Evolutionary conservation across 2,329 filamentous ascomycete genomes (phyloP).

Genomic region (Coleophoma crateriformis): DNA sequence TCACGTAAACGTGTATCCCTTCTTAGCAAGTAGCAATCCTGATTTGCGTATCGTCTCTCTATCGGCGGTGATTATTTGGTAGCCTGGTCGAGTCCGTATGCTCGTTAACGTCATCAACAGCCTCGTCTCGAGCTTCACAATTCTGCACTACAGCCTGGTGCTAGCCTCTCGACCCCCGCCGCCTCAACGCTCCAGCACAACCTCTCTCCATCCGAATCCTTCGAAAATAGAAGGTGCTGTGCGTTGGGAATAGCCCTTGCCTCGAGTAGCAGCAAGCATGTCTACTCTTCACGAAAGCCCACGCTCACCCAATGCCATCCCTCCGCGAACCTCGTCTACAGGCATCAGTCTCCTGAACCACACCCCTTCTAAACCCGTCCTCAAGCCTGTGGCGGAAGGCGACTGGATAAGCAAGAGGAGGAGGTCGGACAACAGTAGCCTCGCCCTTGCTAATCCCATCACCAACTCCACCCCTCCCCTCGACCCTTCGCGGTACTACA

Average conservation of each 20-base stretch:
- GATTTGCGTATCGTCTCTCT: too few species aligned
- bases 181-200: background rate
- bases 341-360: conserved; percentile 32
- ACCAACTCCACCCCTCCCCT: conserved; percentile 13
- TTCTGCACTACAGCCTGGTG: conserved; percentile 5
- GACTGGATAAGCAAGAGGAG: conserved; percentile 49
- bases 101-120: background rate
- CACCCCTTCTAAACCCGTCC: conserved; percentile 26
- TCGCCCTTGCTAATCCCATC: conserved; percentile 16
- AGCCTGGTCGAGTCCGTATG: too few species aligned
- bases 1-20: too few species aligned
- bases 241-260: background rate
- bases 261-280: conserved; percentile 7
- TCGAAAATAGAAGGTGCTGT: too few species aligned
- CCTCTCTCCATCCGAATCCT: too few species aligned
- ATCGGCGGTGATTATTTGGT: too few species aligned
- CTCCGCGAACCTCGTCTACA: conserved; percentile 67
- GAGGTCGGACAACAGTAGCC: conserved; percentile 16
- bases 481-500: conserved; percentile 19
- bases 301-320: conserved; percentile 61
- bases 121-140: background rate
- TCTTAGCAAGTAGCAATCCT: too few species aligned
- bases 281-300: conserved; percentile 13
- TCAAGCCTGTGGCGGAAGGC: conserved; percentile 53
- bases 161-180: background rate